Evolutionary conservation across 1,284 basidiomycete species (phyloP).

Genomic region (Macrocystidia cucumis): DNA sequence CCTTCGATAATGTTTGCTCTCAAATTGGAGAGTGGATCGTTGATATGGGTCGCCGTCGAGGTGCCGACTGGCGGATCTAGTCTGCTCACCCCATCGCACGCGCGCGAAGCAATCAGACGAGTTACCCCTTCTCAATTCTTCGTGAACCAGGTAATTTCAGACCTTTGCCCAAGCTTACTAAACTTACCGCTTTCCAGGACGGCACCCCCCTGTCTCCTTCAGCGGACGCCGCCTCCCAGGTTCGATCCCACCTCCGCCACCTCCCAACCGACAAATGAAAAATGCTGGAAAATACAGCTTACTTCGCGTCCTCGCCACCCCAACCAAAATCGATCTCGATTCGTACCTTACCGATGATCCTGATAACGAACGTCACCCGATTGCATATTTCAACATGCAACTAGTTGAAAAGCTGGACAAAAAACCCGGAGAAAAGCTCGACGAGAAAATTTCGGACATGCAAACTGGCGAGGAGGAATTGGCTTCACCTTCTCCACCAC

Average conservation of each 20-base stretch:
- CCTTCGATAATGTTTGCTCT: conserved; percentile 30
- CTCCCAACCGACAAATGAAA: too few relatives aligned
- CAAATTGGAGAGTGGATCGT: conserved; percentile 19
- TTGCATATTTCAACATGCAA: conserved; percentile 27
- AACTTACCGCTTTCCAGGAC: too few relatives aligned
- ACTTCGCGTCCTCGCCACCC: conserved; percentile 28
- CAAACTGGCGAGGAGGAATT: too few relatives aligned
- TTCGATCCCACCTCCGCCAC: conserved; percentile 19
- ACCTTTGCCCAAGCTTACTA: too few relatives aligned
- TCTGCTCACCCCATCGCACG: conserved; percentile 17
- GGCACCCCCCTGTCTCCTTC: conserved; percentile 22
- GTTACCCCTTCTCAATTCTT: conserved; percentile 30
- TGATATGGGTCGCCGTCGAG: conserved; percentile 33
- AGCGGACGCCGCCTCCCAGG: conserved; percentile 20
- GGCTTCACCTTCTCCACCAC: too few relatives aligned
- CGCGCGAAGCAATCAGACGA: conserved; percentile 25
- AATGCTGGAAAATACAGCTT: conserved; percentile 27
- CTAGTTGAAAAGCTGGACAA: conserved; percentile 25
- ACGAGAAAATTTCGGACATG: too few relatives aligned
- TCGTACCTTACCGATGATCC: conserved; percentile 25
- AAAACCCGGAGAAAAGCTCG: too few relatives aligned
- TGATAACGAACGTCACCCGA: conserved; percentile 24
- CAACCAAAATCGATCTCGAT: conserved; percentile 26
- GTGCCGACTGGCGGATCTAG: conserved; percentile 23
- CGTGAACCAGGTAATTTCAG: conserved; percentile 23